Evolutionary conservation across 1,284 basidiomycete species (phyloP), one percentile per base, ranked within the genome.

Genomic region (Flammula alnicola): DNA sequence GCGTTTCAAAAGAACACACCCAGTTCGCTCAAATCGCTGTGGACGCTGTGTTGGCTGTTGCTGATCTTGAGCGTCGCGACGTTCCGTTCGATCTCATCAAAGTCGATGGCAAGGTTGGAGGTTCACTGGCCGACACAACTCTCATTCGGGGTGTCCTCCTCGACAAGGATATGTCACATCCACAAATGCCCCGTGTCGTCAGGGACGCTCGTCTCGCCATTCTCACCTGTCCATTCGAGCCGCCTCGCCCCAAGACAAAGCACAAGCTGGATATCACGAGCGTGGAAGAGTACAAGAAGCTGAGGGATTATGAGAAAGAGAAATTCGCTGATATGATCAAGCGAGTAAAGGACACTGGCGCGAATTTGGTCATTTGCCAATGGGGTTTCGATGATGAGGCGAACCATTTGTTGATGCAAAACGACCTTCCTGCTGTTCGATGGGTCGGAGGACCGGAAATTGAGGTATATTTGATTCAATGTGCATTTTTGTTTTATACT

Each of bases 301-400:
- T 99, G 58, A 83, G 93, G 59, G 89, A 88, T 56, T 99, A 99
- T 68, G 97, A 99, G 75, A 92, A 91, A 73, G 87, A 90, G 64
- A 99, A 96, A 75, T 99, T 99, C 64, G 79, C 84, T 60, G 88
- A 95, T 64, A 99, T 99, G 97, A 98, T 99, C 73, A 90, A 91
- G 72, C 81, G 84, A 66, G 95, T 99, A 58, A 98, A 98, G 74
- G 91, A 98, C 64, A 91, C 94, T n/a, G 96, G 97, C 25, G 95
- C 97, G 20, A 99, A 99, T 72, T 74, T 99, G 51, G 96, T 99
- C 60, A 97, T 99, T 62, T 99, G 96, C 72, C 97, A 99, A 70
- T 99, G 96, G 96, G 96, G 96, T 56, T 99, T 99, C 68, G 96
- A 99, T 66, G 97, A 99, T 68, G 96, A 99, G 75, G 96, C 96